Base-by-base conservation (phyloP, 192 early-diverging fungal genomes). In the Neocallimastix lanati region DNA sequence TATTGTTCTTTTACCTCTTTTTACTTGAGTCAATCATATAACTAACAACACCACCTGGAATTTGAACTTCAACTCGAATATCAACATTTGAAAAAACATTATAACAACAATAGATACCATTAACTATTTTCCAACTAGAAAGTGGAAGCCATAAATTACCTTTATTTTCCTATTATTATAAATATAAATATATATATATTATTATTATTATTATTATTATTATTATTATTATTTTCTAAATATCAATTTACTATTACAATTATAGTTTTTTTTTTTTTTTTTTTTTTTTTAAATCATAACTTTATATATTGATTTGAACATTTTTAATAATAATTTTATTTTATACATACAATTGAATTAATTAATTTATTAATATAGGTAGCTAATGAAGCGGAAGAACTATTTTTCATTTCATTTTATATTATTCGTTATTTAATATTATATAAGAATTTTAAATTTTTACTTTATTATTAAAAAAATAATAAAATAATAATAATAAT, bases 11-110 rank as follows among this genome's bases (percentile, higher is more conserved):
- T 33, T 67, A 94, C 93, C 88, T 90, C 83, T 99, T 96, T 29
- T 96, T 96, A 15, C 92, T 86, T 35, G 93, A 83, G 78, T 96
- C 96, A 12, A 99, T 92, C 16, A 90, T 88, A 78, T 96, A 97
- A 78, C 92, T 90, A 78, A 97, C 95, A 12, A 99, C 98, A 67
- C 98, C 95, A 78, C 98, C 98, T 15, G 98, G 98, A 82, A 98
- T 98, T 79, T 94, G 92, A 36, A 99, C 95, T 85, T 97, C 95
- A 21, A 99, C 98, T 30, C 98, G 91, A 36, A 99, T 90, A 86
- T 99, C 98, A 14, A 98, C 93, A n/a, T 95, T 90, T 9, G 96
- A 96, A 82, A 99, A 99, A 5, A 94, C 94, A 85, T 99, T 98
- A 87, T 93, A 99, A 83, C 95, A 94, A 87, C 97, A 96, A 85